These are phyloP conservation scores for Podaxis carcinomalis DNA, from an alignment of 768 basidiomycete genomes.

Conservation along the genomic window DNA sequence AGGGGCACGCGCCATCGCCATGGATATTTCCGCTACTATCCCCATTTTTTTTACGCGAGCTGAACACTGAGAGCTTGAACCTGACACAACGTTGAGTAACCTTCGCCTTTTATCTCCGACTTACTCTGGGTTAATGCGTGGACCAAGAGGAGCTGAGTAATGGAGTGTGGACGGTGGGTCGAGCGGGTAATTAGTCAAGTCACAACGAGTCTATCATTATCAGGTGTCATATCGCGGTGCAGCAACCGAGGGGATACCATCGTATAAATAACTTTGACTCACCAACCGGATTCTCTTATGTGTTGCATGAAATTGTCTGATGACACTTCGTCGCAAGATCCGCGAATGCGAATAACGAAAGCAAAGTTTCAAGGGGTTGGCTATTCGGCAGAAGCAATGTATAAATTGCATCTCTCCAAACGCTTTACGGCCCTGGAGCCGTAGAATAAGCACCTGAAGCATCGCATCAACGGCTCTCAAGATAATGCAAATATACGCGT, in stretches of 20 bases:
- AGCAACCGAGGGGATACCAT: neutral
- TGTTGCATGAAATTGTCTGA: neutral
- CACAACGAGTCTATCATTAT: neutral
- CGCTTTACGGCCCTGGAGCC: neutral
- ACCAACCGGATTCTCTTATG: neutral
- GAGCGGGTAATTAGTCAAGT: neutral
- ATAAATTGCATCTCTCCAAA: neutral
- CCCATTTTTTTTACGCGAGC: neutral
- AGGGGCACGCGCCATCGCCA: neutral
- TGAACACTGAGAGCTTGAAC: neutral
- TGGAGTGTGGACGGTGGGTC: neutral
- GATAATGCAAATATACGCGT: no score
- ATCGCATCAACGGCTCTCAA: neutral
- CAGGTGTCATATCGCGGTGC: neutral
- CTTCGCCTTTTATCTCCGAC: neutral
- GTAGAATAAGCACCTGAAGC: neutral
- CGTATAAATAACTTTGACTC: neutral
- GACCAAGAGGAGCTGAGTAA: neutral
- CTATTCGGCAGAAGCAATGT: neutral
- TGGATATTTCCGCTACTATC: neutral
- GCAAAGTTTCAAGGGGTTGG: neutral
- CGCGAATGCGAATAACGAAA: neutral
- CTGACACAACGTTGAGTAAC: neutral
- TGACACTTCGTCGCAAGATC: constrained; percentile 1
- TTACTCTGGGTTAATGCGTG: neutral